Evolutionary conservation across 345 rosid species (phyloP).

Genomic region (Eutrema yunnanense): DNA sequence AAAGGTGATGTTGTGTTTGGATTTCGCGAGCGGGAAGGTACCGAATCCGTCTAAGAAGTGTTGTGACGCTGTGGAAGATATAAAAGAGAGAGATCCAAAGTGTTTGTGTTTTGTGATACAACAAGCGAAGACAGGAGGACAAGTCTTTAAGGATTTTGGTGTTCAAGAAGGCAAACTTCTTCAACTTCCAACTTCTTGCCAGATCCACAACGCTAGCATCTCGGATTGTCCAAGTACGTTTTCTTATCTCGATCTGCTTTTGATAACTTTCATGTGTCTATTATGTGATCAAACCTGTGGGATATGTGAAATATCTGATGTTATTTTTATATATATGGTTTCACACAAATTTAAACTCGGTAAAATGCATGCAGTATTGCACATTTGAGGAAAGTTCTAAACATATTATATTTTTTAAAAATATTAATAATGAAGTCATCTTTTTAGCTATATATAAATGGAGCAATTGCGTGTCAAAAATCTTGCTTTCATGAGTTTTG

Average conservation of each 20-base stretch:
- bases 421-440: no score
- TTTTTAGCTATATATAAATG: not conserved
- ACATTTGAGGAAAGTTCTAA: not conserved
- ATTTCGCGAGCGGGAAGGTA: conserved; percentile 57
- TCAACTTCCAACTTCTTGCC: conserved; percentile 79
- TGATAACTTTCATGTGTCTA: not conserved
- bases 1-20: conserved; percentile 59
- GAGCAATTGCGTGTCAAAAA: not conserved
- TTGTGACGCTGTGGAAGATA: conserved; percentile 47
- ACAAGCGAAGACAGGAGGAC: conserved; percentile 48
- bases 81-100: conserved; percentile 56
- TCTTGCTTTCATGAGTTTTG: not conserved
- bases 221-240: conserved; percentile 60
- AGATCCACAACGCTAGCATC: conserved; percentile 59
- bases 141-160: conserved; percentile 52
- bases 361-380: not conserved
- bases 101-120: conserved; percentile 76
- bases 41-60: conserved; percentile 52
- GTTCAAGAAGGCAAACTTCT: conserved; percentile 56
- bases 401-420: no score
- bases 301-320: not conserved
- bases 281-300: not conserved
- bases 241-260: not conserved
- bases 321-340: not conserved
- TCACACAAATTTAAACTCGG: not conserved